Base-by-base conservation (phyloP, 2,329 filamentous ascomycete genomes). In the Fusarium solani-melongenae region DNA sequence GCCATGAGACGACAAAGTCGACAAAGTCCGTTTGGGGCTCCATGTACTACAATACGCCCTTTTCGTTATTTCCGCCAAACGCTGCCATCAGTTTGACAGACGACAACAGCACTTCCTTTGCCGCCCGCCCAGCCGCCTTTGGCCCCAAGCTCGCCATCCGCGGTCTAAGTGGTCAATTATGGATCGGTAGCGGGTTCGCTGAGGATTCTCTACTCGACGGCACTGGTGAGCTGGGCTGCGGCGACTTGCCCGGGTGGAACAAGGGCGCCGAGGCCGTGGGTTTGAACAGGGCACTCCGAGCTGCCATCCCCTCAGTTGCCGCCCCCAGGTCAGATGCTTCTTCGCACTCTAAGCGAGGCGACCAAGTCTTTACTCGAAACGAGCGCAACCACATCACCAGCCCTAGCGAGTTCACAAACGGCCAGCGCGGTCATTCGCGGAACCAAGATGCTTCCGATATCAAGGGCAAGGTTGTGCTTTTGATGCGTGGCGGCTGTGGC, bases 101-200 rank as follows among this genome's bases (percentile, higher is more conserved):
- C 83, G 96, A 99, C 83, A 99, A 99, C 83, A 98, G 94, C 76
- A 99, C 96, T 14, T 97, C 97, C 76, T 99, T 99, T 84, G 88
- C 97, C 64, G 95, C 96, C 49, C 89, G 96, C 57, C 96, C 96
- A 68, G 96, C 96, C 62, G 95, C 94, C 41, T 99, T 98, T 84
- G 96, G 96, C 1, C 94, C 96, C 6, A 85, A 89, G 41, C 85
- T 99, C 41, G 93, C 93, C 1, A 82, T 86, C 14, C 90, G 89
- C 66, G 96, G 96, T 29, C 84, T 98, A 72, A 97, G 94, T 79
- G 95, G 95, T 17, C 93, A 95, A 80, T 86, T 99, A 60, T 98
- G 96, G 96, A 93, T 98, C 64, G 96, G 96, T 6, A 96, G 92
- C 78, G 95, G 95, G 24, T 98, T 98, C 81, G 92, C 92, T 49